Base-by-base conservation (phyloP, 2,329 filamentous ascomycete genomes). In the Beauveria asiatica region DNA sequence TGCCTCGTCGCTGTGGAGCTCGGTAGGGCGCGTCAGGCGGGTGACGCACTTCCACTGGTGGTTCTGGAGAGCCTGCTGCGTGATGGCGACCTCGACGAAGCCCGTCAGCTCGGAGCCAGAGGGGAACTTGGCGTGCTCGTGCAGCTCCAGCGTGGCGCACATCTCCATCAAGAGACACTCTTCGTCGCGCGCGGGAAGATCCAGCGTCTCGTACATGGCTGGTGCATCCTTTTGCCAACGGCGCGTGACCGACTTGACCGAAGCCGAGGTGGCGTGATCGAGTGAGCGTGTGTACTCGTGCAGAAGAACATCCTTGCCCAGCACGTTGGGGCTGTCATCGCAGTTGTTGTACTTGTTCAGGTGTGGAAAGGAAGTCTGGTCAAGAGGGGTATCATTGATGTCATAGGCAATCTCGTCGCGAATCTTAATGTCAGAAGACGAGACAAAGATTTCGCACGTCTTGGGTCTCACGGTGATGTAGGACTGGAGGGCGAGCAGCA, bases 31-130 rank as follows among this genome's bases (percentile, higher is more conserved):
- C 25, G 78, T 77, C 50, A 87, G 76, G 19, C 77, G 79, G 13
- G 84, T 86, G 52, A 82, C 72, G 61, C 83, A 84, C 70, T 82
- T 80, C 84, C 84, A 87, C 44, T 76, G 75, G 67, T 84, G 81
- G 66, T 77, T 79, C 65, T 82, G 77, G 53, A 85, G 75, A 39
- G 72, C 75, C 17, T 75, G 77, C 63, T 80, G 78, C 61, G 81
- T 80, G 60, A 87, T 78, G 60, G 77, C 78, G 59, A 87, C 77
- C 70, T 86, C 81, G 39, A 85, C 80, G 62, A 82, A 78, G 61
- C 81, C 82, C 63, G 83, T 78, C 59, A 87, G 78, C 67, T 84
- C 81, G 5, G 83, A 83, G n/a, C 82, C 80, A 11, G 76, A 73
- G 4, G 83, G 83, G 65, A 85, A 84, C 61, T 79, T 78, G 65